Evolutionary conservation across 345 rosid species (phyloP).

Genomic region (Nephelium lappaceum): DNA sequence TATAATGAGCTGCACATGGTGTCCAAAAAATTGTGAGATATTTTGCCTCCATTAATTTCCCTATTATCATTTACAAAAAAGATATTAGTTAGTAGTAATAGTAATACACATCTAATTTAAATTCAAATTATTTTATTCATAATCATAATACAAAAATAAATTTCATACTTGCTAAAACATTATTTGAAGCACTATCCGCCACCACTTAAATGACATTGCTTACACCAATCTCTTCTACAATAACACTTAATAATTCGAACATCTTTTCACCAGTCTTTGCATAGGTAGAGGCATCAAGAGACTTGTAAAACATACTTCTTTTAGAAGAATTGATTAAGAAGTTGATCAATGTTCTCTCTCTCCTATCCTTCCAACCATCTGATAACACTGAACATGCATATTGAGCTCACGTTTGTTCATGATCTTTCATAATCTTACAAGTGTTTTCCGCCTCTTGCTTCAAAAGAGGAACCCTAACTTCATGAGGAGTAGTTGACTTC

Average conservation of each 20-base stretch:
- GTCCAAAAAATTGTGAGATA: too few relatives aligned
- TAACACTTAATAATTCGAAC: neutral
- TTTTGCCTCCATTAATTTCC: too few relatives aligned
- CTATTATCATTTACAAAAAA: too few relatives aligned
- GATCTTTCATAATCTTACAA: neutral
- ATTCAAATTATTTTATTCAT: too few relatives aligned
- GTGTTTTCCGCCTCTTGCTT: neutral
- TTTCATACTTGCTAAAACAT: too few relatives aligned
- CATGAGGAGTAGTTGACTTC: neutral
- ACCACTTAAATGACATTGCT: too few relatives aligned
- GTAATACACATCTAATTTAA: too few relatives aligned
- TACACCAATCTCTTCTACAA: too few relatives aligned
- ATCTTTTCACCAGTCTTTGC: neutral
- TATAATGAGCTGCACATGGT: too few relatives aligned
- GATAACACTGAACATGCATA: slow-evolving; percentile 32
- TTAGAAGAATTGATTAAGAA: slow-evolving; percentile 7
- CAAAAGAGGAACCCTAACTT: neutral
- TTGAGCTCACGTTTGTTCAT: slow-evolving; percentile 16
- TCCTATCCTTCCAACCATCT: slow-evolving; percentile 26
- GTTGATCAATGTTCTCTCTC: slow-evolving; percentile 16
- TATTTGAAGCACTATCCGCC: too few relatives aligned
- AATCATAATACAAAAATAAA: too few relatives aligned
- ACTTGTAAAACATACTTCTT: neutral
- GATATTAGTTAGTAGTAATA: too few relatives aligned
- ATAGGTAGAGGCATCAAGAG: slow-evolving; percentile 13